Evolutionary conservation across 2,329 filamentous ascomycete species (phyloP).

Genomic region (Aspergillus clavatus): DNA sequence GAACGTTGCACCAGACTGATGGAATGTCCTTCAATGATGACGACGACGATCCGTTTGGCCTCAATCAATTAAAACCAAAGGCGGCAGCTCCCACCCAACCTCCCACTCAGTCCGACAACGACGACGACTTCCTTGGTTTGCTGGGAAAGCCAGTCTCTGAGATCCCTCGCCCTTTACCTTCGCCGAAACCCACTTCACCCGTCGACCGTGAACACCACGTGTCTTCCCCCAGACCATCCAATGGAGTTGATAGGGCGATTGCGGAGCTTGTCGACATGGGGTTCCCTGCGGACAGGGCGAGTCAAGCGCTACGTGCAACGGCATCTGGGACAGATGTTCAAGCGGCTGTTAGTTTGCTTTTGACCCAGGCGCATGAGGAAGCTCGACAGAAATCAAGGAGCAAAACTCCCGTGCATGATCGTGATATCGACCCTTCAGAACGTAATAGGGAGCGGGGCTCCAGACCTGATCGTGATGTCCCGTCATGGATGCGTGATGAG

Average conservation of each 20-base stretch:
- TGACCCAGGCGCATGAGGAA: constrained; percentile 86
- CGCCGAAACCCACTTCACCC: constrained; percentile 15
- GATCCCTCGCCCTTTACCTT: constrained; percentile 35
- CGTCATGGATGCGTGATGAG: constrained; percentile 62
- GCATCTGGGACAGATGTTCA: constrained; percentile 76
- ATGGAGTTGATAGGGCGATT: constrained; percentile 69
- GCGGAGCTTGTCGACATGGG: constrained; percentile 93
- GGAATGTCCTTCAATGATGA: constrained; percentile 50
- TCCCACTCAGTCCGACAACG: constrained; percentile 44
- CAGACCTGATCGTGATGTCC: constrained; percentile 34
- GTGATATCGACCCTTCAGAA: constrained; percentile 15
- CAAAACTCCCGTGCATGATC: constrained; percentile 19
- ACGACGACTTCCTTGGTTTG: constrained; percentile 61
- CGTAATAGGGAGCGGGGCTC: constrained; percentile 21
- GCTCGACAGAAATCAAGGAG: constrained; percentile 63
- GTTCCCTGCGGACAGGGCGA: constrained; percentile 80
- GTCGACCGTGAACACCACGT: constrained; percentile 12
- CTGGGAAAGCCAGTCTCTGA: constrained; percentile 56
- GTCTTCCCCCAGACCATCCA: constrained; percentile 27
- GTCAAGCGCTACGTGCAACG: constrained; percentile 71
- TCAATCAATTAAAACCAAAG: constrained; percentile 59
- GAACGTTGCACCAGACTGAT: constrained; percentile 16
- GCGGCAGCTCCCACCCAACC: constrained; percentile 46
- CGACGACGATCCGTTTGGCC: constrained; percentile 80
- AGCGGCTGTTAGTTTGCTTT: constrained; percentile 78